Conservation (phyloP, 2,329 filamentous ascomycete species). For the Fusarium gaditjirri region DNA sequence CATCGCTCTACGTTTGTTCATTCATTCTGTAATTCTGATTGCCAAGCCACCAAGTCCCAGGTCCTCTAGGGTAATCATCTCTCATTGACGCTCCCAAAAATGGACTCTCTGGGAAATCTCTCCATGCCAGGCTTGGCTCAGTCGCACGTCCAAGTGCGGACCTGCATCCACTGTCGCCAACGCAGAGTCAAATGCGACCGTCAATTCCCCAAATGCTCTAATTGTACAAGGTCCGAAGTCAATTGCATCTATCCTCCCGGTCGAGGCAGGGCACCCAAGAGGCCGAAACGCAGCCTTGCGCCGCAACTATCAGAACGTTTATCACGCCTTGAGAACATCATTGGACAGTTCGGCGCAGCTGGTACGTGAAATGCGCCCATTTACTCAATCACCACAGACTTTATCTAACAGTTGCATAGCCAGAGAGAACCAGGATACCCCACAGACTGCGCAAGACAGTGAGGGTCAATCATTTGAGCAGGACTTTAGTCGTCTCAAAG, state of each 20-base stretch:
- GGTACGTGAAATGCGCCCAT: not conserved
- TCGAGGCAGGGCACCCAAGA: not conserved
- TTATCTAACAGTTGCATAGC: not conserved
- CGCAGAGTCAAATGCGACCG: not conserved
- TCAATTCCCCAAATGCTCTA: not conserved
- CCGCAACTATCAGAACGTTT: not conserved
- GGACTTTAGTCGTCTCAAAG: not conserved
- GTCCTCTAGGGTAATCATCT: not conserved
- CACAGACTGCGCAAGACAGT: not conserved
- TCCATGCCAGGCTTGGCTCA: not conserved
- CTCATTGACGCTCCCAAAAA: not conserved
- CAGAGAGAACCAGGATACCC: not conserved
- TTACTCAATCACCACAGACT: fast-evolving
- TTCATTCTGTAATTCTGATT: not conserved
- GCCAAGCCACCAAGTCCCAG: too few species aligned
- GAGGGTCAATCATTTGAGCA: not conserved
- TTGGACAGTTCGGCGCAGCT: not conserved
- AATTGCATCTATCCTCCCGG: not conserved
- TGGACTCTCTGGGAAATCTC: not conserved
- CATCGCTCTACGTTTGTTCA: not conserved
- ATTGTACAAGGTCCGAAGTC: not conserved
- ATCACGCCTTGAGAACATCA: not conserved
- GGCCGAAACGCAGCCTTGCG: not conserved
- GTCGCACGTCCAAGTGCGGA: not conserved
- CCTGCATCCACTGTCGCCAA: not conserved